These are phyloP conservation scores for Kwoniella botswanensis DNA, from an alignment of 768 basidiomycete genomes.

Conservation along the genomic window DNA sequence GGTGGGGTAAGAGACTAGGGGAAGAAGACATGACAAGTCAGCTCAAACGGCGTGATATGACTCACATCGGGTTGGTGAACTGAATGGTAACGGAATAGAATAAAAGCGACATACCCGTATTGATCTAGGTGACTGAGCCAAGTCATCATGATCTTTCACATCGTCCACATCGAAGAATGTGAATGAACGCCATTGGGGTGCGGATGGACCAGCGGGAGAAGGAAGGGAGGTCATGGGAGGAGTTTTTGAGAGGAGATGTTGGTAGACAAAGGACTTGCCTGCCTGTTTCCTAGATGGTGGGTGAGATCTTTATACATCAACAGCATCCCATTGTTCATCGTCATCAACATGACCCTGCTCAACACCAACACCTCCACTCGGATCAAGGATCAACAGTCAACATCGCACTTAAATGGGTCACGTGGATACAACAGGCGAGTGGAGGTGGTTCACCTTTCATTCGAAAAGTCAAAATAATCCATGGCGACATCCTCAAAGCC, in stretches of 20 bases:
- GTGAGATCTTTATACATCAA: conserved; percentile 18
- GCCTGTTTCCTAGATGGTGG: not conserved
- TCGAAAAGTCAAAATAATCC: conserved; percentile 7
- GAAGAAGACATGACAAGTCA: not conserved
- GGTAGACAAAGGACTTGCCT: not conserved
- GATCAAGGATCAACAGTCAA: not conserved
- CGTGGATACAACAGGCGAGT: not conserved
- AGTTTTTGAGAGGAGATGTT: not conserved
- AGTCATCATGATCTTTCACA: conserved; percentile 79
- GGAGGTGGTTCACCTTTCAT: conserved; percentile 17
- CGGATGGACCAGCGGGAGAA: conserved; percentile 25
- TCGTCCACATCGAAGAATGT: conserved; percentile 81
- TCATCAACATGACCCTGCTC: conserved; percentile 83
- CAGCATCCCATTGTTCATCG: conserved; percentile 65
- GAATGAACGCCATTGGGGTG: conserved; percentile 80
- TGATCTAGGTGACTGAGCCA: conserved; percentile 73
- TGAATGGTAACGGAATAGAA: too few species aligned
- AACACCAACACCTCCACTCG: conserved; percentile 40
- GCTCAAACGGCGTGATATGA: not conserved
- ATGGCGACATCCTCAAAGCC: not conserved
- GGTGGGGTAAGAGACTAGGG: conserved; percentile 44
- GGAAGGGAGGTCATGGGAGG: conserved; percentile 13
- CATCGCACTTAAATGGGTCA: not conserved
- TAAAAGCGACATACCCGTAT: conserved; percentile 66
- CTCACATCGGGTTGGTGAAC: too few species aligned